Conservation (phyloP, 805 yeast species). For the Saccharomycopsis babjevae region DNA sequence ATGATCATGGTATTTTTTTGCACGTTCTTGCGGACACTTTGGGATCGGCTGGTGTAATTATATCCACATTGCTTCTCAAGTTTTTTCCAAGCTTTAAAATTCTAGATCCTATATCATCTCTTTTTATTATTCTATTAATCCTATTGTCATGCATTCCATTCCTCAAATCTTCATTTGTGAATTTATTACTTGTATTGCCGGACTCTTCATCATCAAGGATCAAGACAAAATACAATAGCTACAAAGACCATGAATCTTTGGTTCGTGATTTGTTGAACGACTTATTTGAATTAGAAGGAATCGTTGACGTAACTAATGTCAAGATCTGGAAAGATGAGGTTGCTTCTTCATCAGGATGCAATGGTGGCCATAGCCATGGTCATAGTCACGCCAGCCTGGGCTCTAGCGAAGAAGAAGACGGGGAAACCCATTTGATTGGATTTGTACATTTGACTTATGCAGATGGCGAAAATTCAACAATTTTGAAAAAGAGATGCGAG, state of each 20-base stretch:
- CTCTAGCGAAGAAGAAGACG: conserved; percentile 19
- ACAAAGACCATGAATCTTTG: conserved; percentile 11
- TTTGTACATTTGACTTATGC: conserved; percentile 70
- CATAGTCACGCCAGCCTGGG: conserved; percentile 21
- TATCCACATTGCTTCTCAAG: conserved; percentile 72
- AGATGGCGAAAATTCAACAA: conserved; percentile 54
- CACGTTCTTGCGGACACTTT: conserved; percentile 93
- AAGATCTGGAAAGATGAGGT: conserved; percentile 67
- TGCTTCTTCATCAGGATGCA: not conserved
- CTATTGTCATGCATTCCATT: conserved; percentile 77
- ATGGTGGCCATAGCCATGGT: conserved; percentile 21
- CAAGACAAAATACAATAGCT: conserved; percentile 39
- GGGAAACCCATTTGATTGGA: conserved; percentile 44
- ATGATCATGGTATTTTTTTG: conserved; percentile 77
- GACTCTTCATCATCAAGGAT: conserved; percentile 22
- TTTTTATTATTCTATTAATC: conserved; percentile 74
- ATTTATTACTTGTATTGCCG: conserved; percentile 54
- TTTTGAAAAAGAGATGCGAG: conserved; percentile 51
- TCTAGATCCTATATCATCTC: conserved; percentile 87
- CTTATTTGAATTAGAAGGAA: conserved; percentile 58
- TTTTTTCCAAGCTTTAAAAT: conserved; percentile 60
- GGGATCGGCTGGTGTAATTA: conserved; percentile 95
- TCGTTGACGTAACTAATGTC: conserved; percentile 77
- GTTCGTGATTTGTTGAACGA: conserved; percentile 61
- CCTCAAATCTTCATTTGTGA: conserved; percentile 67